phyloP scores from a whole-genome alignment of 2,329 filamentous ascomycete genomes.

The Rutstroemia sydowiana region DNA sequence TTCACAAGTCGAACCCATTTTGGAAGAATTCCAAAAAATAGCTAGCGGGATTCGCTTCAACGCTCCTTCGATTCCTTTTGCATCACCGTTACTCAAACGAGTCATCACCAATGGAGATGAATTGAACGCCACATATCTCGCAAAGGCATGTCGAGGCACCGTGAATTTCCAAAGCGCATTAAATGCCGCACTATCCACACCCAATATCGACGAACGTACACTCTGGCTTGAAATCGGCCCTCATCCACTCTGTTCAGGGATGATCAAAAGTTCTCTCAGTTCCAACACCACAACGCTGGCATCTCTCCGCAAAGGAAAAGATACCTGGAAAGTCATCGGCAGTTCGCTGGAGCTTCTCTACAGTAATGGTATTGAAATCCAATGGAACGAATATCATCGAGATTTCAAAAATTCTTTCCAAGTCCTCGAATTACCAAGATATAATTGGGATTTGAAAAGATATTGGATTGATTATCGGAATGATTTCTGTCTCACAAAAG shows the following conservation, averaged over 20 bases:
- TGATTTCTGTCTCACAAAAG: slow-evolving; percentile 39
- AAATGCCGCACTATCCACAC: slow-evolving; percentile 46
- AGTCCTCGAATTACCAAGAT: slow-evolving; percentile 41
- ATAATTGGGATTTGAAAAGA: slow-evolving; percentile 60
- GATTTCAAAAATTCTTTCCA: not conserved
- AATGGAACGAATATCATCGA: slow-evolving; percentile 5
- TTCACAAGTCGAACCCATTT: slow-evolving; percentile 47
- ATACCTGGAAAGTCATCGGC: not conserved
- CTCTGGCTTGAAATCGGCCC: not conserved
- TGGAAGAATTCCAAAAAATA: slow-evolving; percentile 33
- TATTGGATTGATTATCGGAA: slow-evolving; percentile 57
- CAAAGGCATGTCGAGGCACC: slow-evolving; percentile 56
- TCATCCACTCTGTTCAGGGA: not conserved
- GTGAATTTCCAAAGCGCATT: slow-evolving; percentile 55
- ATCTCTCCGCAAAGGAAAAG: slow-evolving; percentile 30
- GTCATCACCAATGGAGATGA: slow-evolving; percentile 40
- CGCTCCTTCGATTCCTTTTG: not conserved
- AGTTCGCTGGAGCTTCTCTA: not conserved
- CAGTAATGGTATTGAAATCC: not conserved
- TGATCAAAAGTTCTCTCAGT: not conserved
- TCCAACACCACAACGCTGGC: not conserved
- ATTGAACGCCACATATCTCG: slow-evolving; percentile 54
- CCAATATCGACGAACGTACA: slow-evolving; percentile 49
- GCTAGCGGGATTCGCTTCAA: not conserved
- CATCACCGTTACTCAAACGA: not conserved